These are phyloP conservation scores for Bacterosira constricta DNA, from an alignment of 108 stramenopile species.

Conservation along the genomic window DNA sequence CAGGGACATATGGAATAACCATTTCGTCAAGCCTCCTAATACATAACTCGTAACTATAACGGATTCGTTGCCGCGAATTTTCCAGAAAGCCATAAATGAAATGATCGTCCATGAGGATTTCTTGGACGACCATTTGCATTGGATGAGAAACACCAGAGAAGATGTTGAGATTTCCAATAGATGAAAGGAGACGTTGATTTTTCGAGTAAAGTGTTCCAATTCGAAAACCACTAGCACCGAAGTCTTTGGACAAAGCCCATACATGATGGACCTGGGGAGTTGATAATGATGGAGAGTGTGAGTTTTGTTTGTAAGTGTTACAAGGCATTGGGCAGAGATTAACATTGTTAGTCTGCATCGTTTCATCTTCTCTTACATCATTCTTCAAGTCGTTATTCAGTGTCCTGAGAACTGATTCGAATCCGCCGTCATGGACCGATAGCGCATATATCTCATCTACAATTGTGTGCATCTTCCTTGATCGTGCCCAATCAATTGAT, in stretches of 20 bases:
- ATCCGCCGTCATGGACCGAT: constrained; percentile 52
- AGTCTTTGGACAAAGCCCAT: constrained; percentile 93
- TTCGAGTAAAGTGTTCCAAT: constrained; percentile 85
- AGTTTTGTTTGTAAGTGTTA: not conserved
- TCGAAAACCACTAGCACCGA: constrained; percentile 88
- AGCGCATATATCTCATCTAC: constrained; percentile 92
- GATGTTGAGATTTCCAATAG: constrained; percentile 73
- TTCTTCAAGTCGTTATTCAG: constrained; percentile 74
- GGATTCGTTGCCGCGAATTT: constrained; percentile 54
- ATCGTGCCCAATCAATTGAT: constrained; percentile 74
- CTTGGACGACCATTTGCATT: constrained; percentile 82
- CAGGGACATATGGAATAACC: constrained; percentile 79
- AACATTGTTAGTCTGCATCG: too few relatives aligned
- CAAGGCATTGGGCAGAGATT: not conserved
- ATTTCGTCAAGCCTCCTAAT: constrained; percentile 71
- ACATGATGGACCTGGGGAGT: constrained; percentile 66
- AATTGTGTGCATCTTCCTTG: constrained; percentile 75
- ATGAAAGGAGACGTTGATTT: constrained; percentile 63
- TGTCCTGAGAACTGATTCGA: constrained; percentile 69
- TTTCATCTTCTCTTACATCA: constrained; percentile 38
- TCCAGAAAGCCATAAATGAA: constrained; percentile 80
- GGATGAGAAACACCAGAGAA: constrained; percentile 78
- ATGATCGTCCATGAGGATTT: constrained; percentile 77
- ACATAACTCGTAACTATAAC: constrained; percentile 64
- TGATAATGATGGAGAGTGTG: not conserved